These are phyloP conservation scores for Globisporangium lucens DNA, from an alignment of 352 stramenopile genomes.

Conservation along the genomic window DNA sequence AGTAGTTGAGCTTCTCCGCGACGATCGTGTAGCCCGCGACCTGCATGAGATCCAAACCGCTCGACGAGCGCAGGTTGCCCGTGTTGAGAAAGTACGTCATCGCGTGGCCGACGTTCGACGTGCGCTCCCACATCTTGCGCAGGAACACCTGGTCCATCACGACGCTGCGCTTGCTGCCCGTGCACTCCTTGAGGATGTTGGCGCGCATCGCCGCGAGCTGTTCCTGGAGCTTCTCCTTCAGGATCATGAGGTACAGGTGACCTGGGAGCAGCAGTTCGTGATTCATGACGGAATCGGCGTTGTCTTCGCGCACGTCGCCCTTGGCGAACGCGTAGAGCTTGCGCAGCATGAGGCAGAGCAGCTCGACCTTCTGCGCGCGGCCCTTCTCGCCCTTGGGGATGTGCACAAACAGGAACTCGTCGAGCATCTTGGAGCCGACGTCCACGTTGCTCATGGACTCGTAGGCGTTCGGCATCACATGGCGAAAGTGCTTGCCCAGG, in stretches of 20 bases:
- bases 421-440: slow-evolving; percentile 86
- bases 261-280: slow-evolving; percentile 96
- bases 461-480: slow-evolving; percentile 84
- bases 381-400: slow-evolving; percentile 88
- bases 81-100: slow-evolving; percentile 99
- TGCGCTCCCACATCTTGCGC: slow-evolving; percentile 92
- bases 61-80: slow-evolving; percentile 97
- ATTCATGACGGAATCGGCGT: slow-evolving; percentile 98
- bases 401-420: slow-evolving; percentile 97
- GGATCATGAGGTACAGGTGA: slow-evolving; percentile 94
- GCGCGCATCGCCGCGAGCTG: slow-evolving; percentile 71
- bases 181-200: slow-evolving; percentile 79
- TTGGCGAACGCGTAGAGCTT: slow-evolving; percentile 98
- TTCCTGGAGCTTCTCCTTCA: slow-evolving; percentile 99
- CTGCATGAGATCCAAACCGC: slow-evolving; percentile 97
- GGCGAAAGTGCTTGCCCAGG: slow-evolving; percentile 96
- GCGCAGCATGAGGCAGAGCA: slow-evolving; percentile 95
- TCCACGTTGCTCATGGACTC: slow-evolving; percentile 88
- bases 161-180: slow-evolving; percentile 50
- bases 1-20: slow-evolving; percentile 99
- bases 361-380: slow-evolving; percentile 89
- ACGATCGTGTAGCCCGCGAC: slow-evolving; percentile 98
- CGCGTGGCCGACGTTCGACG: slow-evolving; percentile 89
- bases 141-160: slow-evolving; percentile 89
- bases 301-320: slow-evolving; percentile 94